Evolutionary conservation across 2,329 filamentous ascomycete genomes (phyloP), one percentile per base, ranked within the genome.

Genomic region (Amesomyces nigricolor): DNA sequence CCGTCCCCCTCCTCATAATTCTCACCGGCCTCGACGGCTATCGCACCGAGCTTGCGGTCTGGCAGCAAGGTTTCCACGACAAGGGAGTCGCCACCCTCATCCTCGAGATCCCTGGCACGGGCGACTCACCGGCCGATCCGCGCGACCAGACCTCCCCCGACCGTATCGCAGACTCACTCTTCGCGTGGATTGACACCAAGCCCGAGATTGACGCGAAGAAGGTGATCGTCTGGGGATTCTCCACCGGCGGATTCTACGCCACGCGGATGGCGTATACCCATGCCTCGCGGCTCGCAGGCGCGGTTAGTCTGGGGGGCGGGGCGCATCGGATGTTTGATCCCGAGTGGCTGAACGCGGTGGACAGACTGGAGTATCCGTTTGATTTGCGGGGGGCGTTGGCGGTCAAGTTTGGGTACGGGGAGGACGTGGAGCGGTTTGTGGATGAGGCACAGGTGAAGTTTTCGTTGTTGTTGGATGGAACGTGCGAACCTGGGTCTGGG

Each of bases 311-410:
- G 16, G 81, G 81, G 0, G 80, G 80, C 2, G 81, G 80, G 0
- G 77, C 72, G 52, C 80, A 83, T 61, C 72, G 79, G 61, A 83
- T 83, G 80, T 83, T 84, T 58, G 72, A 76, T 42, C 64, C 64
- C 4, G 71, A 69, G 51, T 83, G 81, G 81, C 65, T 84, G 51
- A 71, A 74, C n/a, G 64, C 74, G 7, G 78, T 78, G 14, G 78
- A 83, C 60, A 70, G 77, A 50, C 69, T 82, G 30, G 81, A 83
- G 64, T 84, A 83, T 63, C 80, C 80, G 0, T 83, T 83, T 61
- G 80, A 82, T 16, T 17, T 62, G 32, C 50, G 56, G 4, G 37
- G 47, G n/a, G 53, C 69, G 5, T 65, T 70, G 11, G 69, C 69
- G 32, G 68, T 69, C 42, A 70, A 66, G 59, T 66, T 71, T 43